Percentiles rank a stretch among this genome's conserved stretches.
Conservation (phyloP, 108 stramenopile genomes). For the Mayamaea pseudoterrestris region DNA sequence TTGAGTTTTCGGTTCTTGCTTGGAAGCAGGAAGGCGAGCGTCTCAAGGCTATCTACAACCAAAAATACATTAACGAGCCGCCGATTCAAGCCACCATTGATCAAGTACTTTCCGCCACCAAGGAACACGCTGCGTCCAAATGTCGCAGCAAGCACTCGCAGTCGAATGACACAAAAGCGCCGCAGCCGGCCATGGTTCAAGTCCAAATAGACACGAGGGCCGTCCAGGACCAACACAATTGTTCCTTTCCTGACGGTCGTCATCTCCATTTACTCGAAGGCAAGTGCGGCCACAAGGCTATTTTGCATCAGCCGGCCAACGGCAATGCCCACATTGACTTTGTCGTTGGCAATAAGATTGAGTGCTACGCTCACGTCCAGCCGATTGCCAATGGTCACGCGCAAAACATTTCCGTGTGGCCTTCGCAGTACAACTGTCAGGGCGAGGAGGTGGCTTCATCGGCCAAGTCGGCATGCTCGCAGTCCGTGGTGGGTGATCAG, state of each 20-base stretch:
- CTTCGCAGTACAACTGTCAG: slow-evolving; percentile 29
- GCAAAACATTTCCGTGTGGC: slow-evolving; percentile 23
- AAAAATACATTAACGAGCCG: background rate
- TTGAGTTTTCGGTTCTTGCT: slow-evolving; percentile 28
- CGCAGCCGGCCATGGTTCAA: background rate
- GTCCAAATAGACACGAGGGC: background rate
- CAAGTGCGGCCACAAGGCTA: slow-evolving; percentile 51
- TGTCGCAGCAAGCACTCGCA: background rate
- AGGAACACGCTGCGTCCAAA: background rate
- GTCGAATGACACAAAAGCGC: background rate
- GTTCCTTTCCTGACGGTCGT: slow-evolving; percentile 6
- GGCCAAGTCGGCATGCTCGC: background rate
- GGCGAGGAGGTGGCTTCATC: slow-evolving; percentile 7
- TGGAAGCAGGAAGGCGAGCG: slow-evolving; percentile 28
- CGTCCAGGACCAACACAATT: slow-evolving; percentile 1
- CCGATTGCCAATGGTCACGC: slow-evolving; percentile 9
- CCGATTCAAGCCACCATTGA: background rate
- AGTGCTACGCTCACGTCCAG: slow-evolving; percentile 37
- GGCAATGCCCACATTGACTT: slow-evolving; percentile 53
- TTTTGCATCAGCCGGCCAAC: slow-evolving; percentile 42
- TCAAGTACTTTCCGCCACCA: background rate
- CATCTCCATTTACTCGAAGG: slow-evolving; percentile 44
- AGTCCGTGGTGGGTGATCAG: background rate
- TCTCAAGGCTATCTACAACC: slow-evolving; percentile 4
- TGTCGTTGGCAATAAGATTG: slow-evolving; percentile 46